Percentiles rank a stretch among this genome's conserved stretches.
Evolutionary conservation across 1,284 basidiomycete species (phyloP).

Genomic region (Cutaneotrichosporon arboriforme): DNA sequence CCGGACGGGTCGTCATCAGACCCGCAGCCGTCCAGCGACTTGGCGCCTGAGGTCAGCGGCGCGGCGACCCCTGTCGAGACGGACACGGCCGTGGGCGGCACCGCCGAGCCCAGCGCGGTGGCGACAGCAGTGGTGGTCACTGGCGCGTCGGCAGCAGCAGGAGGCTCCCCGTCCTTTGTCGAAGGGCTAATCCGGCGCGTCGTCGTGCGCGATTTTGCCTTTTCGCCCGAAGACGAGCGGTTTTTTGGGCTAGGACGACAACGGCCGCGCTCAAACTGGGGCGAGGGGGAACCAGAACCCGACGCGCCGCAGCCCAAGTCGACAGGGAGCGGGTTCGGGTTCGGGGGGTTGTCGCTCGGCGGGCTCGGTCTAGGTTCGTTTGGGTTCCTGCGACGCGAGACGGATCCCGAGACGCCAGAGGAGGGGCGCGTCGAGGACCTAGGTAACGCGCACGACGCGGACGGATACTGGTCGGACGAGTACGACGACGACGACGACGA

Average conservation of each 20-base stretch:
- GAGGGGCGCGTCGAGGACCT: conserved; percentile 12
- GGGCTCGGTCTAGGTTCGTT: conserved; percentile 19
- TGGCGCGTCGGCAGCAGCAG: background rate
- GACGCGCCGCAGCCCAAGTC: conserved; percentile 2
- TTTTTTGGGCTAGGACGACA: conserved; percentile 24
- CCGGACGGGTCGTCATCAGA: background rate
- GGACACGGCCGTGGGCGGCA: background rate
- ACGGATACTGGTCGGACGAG: conserved; percentile 17
- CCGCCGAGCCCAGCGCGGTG: background rate
- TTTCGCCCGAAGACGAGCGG: conserved; percentile 28
- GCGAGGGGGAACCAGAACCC: conserved; percentile 18
- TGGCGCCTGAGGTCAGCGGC: background rate
- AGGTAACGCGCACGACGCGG: conserved; percentile 10
- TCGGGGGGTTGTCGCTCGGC: conserved; percentile 1
- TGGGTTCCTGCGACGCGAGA: conserved; percentile 14
- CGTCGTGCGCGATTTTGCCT: conserved; percentile 41
- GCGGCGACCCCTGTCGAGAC: no score
- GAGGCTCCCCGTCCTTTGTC: background rate
- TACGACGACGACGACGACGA: conserved; percentile 15
- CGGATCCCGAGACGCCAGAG: conserved; percentile 6
- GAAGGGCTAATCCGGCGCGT: conserved; percentile 17
- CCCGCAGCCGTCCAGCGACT: background rate
- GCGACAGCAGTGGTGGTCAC: no score
- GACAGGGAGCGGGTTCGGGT: conserved; percentile 19
- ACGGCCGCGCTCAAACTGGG: conserved; percentile 15